Base-by-base conservation (phyloP, 768 basidiomycete genomes). In the Lyophyllum decastes region DNA sequence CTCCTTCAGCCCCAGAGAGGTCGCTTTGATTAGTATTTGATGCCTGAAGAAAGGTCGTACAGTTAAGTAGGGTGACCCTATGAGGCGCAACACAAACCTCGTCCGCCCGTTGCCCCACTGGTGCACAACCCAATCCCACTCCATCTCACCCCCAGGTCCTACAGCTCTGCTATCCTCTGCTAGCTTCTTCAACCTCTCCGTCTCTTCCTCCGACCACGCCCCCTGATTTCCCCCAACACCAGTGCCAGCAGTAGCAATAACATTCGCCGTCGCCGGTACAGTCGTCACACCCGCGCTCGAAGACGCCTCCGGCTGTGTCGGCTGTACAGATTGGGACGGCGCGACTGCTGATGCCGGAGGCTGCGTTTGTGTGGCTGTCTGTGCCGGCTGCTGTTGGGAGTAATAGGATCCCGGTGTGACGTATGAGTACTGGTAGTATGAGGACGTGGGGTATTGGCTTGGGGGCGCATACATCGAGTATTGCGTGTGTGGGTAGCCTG, bases 11-110 rank as follows among this genome's bases (percentile, higher is more conserved):
- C 89, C 88, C 17, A 94, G 70, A n/a, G 80, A 75, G 1, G 88
- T 93, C 1, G 90, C 92, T 71, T 91, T 92, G 59, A 92, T 83
- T 33, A 92, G 74, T 54, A 93, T 92, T 68, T 94, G 91, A 64
- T 92, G 90, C 66, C 91, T 93, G n/a, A 19, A 34, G 8, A 21
- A 49, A 1, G 11, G 16, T 5, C 17, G 17, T 25, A 27, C 1
- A 44, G 22, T 26, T 7, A 17, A n/a, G 9, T n/a, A 30, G 26
- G 2, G 2, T 33, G 27, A 51, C 1, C 24, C 24, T 45, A 40
- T 24, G 17, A 43, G 53, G 55, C 1, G 41, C 16, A 24, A 45
- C 26, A 73, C 74, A 48, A 60, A 89, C 91, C 88, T 85, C 54
- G 91, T 86, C 53, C 91, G 79, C 38, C 83, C 83, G 59, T 80